Conservation (phyloP, 257 asterid genomes). For the Fraxinus americana region DNA sequence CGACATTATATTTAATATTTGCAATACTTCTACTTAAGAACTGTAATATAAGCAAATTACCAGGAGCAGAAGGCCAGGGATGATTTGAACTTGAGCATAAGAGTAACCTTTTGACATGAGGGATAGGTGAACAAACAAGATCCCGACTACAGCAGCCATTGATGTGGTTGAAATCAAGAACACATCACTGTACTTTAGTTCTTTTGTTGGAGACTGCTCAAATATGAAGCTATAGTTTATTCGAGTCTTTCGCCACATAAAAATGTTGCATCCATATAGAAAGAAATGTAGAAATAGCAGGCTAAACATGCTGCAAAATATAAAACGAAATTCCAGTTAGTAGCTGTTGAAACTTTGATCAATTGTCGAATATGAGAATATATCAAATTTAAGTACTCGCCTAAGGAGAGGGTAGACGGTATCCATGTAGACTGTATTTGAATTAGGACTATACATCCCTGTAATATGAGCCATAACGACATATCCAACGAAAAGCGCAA, state of each 20-base stretch:
- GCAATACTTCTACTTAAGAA: no score
- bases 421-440: constrained; percentile 80
- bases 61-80: constrained; percentile 77
- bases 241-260: constrained; percentile 84
- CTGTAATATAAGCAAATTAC: constrained; percentile 35
- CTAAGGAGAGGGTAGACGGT: constrained; percentile 87
- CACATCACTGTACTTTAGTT: constrained; percentile 69
- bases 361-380: not conserved
- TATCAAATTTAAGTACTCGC: constrained; percentile 43
- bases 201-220: constrained; percentile 64
- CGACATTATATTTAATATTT: no score
- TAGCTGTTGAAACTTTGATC: not conserved
- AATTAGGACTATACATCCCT: constrained; percentile 63
- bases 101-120: constrained; percentile 75
- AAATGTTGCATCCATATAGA: constrained; percentile 86
- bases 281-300: constrained; percentile 77
- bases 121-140: constrained; percentile 65
- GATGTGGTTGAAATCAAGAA: constrained; percentile 79
- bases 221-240: constrained; percentile 88
- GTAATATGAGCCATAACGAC: constrained; percentile 77
- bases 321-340: constrained; percentile 9
- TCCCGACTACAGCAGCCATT: constrained; percentile 72
- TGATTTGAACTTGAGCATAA: constrained; percentile 61
- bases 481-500: constrained; percentile 77
- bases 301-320: constrained; percentile 83